Evolutionary conservation across 805 yeast species (phyloP).

Genomic region (Saturnispora saitoi): DNA sequence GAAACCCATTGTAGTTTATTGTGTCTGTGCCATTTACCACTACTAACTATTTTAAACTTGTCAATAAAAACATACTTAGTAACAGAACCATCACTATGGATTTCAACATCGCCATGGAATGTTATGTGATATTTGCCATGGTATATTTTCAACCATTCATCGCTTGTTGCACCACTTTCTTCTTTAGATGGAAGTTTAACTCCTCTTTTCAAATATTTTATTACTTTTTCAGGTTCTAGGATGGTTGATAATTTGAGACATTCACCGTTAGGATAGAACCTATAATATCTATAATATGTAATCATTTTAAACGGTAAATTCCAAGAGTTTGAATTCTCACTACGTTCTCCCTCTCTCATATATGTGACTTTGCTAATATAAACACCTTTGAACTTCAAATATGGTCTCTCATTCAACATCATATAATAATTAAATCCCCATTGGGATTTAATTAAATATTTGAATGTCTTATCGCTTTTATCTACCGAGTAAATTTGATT

Average conservation of each 20-base stretch:
- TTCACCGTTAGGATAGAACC: slow-evolving; percentile 74
- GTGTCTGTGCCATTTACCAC: slow-evolving; percentile 52
- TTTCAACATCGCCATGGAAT: slow-evolving; percentile 43
- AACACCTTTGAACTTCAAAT: slow-evolving; percentile 70
- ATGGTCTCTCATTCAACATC: slow-evolving; percentile 62
- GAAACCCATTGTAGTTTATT: slow-evolving; percentile 66
- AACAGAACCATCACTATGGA: slow-evolving; percentile 50
- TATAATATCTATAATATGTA: slow-evolving; percentile 76
- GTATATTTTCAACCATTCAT: slow-evolving; percentile 30
- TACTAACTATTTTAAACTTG: slow-evolving; percentile 46
- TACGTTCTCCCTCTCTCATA: slow-evolving; percentile 71
- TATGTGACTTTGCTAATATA: slow-evolving; percentile 82
- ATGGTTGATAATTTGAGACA: slow-evolving; percentile 63
- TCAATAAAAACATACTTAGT: slow-evolving; percentile 57
- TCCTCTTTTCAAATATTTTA: background rate
- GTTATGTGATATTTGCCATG: slow-evolving; percentile 52
- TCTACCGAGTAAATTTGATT: slow-evolving; percentile 44
- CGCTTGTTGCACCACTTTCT: background rate
- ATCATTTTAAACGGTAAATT: slow-evolving; percentile 71
- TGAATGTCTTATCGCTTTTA: slow-evolving; percentile 27
- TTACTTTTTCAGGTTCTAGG: slow-evolving; percentile 60
- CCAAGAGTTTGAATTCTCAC: slow-evolving; percentile 59
- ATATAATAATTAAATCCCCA: slow-evolving; percentile 39
- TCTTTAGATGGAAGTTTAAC: background rate
- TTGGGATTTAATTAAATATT: slow-evolving; percentile 26